Conservation (phyloP, 371 early-diverging fungal genomes). For the Mucor sp. region DNA sequence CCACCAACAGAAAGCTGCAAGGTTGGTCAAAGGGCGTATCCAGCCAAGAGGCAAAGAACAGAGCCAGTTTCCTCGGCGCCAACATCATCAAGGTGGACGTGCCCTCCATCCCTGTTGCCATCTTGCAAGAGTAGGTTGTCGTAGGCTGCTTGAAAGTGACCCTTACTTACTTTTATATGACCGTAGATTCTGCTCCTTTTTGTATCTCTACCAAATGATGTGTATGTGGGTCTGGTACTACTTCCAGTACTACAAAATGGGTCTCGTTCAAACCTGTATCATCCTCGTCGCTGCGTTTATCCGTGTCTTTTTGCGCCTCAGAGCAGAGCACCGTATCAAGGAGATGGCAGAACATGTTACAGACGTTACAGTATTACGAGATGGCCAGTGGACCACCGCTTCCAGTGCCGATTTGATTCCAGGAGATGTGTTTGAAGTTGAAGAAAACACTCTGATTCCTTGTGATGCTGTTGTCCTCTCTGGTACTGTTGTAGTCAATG, state of each 20-base stretch:
- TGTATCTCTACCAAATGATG: constrained; percentile 78
- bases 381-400: constrained; percentile 55
- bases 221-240: constrained; percentile 72
- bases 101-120: constrained; percentile 45
- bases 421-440: constrained; percentile 60
- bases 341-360: constrained; percentile 59
- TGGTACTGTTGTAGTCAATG: constrained; percentile 82
- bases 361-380: constrained; percentile 49
- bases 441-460: constrained; percentile 39
- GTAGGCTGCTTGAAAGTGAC: not conserved
- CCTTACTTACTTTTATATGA: not conserved
- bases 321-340: constrained; percentile 64
- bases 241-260: constrained; percentile 71
- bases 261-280: constrained; percentile 66
- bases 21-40: constrained; percentile 52
- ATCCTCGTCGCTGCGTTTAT: constrained; percentile 65
- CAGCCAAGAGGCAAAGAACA: constrained; percentile 47
- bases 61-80: constrained; percentile 60
- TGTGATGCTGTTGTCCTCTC: constrained; percentile 71
- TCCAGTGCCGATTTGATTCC: constrained; percentile 60
- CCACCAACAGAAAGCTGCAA: constrained; percentile 47
- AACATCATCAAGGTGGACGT: constrained; percentile 67
- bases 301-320: constrained; percentile 60
- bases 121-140: constrained; percentile 53
- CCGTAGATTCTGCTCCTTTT: constrained; percentile 56